Base-by-base conservation (phyloP, 208 protist genomes). In the Acanthamoeba culbertsoni region DNA sequence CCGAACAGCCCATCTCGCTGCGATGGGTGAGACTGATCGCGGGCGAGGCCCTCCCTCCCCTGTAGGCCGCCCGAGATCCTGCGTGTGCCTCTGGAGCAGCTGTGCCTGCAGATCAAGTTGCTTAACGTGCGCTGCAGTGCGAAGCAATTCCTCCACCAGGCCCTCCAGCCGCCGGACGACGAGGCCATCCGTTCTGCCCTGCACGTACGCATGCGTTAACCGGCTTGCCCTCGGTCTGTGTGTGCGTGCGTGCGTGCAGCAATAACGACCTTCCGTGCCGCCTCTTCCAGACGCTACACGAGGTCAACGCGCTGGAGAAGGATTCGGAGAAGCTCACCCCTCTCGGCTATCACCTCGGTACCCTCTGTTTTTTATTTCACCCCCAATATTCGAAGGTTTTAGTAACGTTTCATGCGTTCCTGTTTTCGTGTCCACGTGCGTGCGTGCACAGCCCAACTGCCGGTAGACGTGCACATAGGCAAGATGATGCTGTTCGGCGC, bases 401-500 rank as follows among this genome's bases (percentile, higher is more conserved):
- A n/a, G n/a, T n/a, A n/a, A n/a, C n/a, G n/a, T n/a, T n/a, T n/a
- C n/a, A n/a, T n/a, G n/a, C n/a, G n/a, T n/a, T n/a, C n/a, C n/a
- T n/a, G n/a, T n/a, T n/a, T n/a, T n/a, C n/a, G n/a, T n/a, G n/a
- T n/a, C n/a, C n/a, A n/a, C n/a, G n/a, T n/a, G n/a, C n/a, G n/a
- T n/a, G n/a, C n/a, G n/a, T n/a, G n/a, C n/a, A n/a, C 95, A 18
- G 75, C 94, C 4, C 37, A 53, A 28, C 63, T 96, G 43, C 95
- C 95, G 12, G 95, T 95, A 14, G 95, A 96, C 65, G 89, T 95
- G 20, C 95, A 95, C 35, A 92, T 96, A 8, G 98, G 97, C 8
- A 99, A 99, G 94, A 98, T 99, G 97, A 97, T 99, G 86, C 97
- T 99, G n/a, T 98, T 98, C 94, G 98, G 97, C 79, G 97, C 97